phyloP scores from a whole-genome alignment of 768 basidiomycete species.

The Boletus pseudo-olivaceus region DNA sequence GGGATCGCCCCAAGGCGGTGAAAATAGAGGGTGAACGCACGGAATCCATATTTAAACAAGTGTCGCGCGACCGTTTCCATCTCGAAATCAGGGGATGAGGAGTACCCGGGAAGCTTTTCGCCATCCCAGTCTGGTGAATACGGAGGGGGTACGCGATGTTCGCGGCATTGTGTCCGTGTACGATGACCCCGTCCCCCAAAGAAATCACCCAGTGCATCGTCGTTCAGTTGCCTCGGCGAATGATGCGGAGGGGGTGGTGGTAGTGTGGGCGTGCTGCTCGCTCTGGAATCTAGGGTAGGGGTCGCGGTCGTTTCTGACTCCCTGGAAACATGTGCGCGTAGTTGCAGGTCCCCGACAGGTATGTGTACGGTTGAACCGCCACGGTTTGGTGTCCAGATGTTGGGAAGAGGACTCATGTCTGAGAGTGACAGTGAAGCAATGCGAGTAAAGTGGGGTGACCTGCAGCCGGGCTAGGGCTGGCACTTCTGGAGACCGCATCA shows the following conservation, averaged over 20 bases:
- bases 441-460: conserved; percentile 7
- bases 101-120: conserved; percentile 28
- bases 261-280: conserved; percentile 19
- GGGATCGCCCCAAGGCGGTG: neutral
- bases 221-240: conserved; percentile 23
- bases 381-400: conserved; percentile 5
- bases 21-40: conserved; percentile 33
- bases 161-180: conserved; percentile 20
- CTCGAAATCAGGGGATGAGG: conserved; percentile 37
- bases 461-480: conserved; percentile 8
- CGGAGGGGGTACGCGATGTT: conserved; percentile 35
- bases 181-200: conserved; percentile 29
- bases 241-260: conserved; percentile 21
- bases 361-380: conserved; percentile 2
- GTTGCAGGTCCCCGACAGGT: conserved; percentile 17
- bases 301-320: conserved; percentile 21
- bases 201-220: conserved; percentile 32
- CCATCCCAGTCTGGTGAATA: conserved; percentile 42
- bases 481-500: conserved; percentile 1
- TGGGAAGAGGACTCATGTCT: conserved; percentile 16
- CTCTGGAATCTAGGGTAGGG: conserved; percentile 10
- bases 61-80: conserved; percentile 55
- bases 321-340: conserved; percentile 22
- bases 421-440: neutral
- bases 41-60: conserved; percentile 61